phyloP scores from a whole-genome alignment of 202 grass and related monocot species.

The Carex arenaria region DNA sequence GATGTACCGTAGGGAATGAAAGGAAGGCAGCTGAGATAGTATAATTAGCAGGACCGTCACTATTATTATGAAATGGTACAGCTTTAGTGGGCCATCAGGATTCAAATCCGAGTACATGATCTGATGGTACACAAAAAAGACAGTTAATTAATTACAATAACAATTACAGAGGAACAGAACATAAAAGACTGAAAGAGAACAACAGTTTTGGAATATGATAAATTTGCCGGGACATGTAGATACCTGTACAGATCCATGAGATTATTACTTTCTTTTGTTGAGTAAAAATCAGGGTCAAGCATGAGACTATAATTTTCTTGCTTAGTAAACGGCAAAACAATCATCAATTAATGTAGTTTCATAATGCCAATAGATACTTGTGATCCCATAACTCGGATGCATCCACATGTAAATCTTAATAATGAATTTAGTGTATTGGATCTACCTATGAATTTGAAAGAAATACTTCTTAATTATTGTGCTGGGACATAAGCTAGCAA shows the following conservation, averaged over 20 bases:
- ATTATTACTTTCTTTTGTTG: no score
- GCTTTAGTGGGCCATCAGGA: conserved; percentile 61
- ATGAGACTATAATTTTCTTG: not conserved
- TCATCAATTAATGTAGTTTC: not conserved
- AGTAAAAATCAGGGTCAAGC: no score
- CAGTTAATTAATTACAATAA: not conserved
- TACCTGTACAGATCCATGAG: no score
- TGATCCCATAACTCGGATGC: not conserved
- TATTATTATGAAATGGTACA: conserved; percentile 93
- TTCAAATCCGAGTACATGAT: conserved; percentile 84
- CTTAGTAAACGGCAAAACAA: not conserved
- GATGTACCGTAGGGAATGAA: conserved; percentile 93
- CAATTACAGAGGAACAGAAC: not conserved
- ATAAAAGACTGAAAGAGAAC: not conserved
- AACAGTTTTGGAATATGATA: not conserved
- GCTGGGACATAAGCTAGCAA: not conserved
- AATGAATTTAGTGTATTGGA: not conserved
- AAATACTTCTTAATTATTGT: not conserved
- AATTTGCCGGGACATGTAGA: no score
- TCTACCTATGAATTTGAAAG: not conserved
- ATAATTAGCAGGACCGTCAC: conserved; percentile 63
- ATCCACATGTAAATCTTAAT: not conserved
- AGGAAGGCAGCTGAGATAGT: conserved; percentile 88
- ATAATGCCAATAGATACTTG: not conserved
- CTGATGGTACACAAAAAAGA: conserved; percentile 27